Evolutionary conservation across 2,329 filamentous ascomycete species (phyloP).

Genomic region (Cordyceps cateniannulata): DNA sequence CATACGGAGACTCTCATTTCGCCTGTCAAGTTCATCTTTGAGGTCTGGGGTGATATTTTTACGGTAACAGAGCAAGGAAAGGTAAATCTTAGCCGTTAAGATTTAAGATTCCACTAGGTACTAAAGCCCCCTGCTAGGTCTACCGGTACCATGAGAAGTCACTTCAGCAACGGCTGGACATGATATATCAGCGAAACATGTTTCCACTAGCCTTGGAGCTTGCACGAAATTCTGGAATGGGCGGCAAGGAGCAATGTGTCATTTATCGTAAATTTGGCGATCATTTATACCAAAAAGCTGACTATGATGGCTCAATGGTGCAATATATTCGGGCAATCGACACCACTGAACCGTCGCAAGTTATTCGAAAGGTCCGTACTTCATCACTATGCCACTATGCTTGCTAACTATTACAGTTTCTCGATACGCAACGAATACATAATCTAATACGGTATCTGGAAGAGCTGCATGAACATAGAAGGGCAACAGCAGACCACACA

Average conservation of each 20-base stretch:
- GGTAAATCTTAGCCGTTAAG: conserved; percentile 37
- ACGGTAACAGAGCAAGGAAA: conserved; percentile 90
- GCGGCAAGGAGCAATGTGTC: conserved; percentile 73
- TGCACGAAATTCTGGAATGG: conserved; percentile 81
- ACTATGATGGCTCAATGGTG: conserved; percentile 98
- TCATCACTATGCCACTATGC: accelerated
- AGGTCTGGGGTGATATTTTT: conserved; percentile 87
- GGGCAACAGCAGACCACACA: conserved; percentile 90
- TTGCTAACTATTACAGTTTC: conserved; percentile 52
- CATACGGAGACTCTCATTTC: conserved; percentile 82
- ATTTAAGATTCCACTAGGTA: neutral
- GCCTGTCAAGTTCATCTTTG: conserved; percentile 71
- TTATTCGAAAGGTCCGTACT: conserved; percentile 73
- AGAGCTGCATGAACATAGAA: conserved; percentile 89
- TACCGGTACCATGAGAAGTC: conserved; percentile 86
- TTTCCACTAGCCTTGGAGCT: conserved; percentile 88
- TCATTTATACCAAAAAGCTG: conserved; percentile 86
- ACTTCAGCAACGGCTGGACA: conserved; percentile 83
- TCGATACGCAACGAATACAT: conserved; percentile 95
- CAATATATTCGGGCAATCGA: conserved; percentile 96
- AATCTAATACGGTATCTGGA: conserved; percentile 97
- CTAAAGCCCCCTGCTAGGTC: conserved; percentile 43
- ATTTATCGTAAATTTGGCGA: conserved; percentile 95
- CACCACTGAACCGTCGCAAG: conserved; percentile 90
- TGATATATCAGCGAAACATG: conserved; percentile 89